These are phyloP conservation scores for Phytopythium oedochilum DNA, from an alignment of 352 stramenopile genomes.

Conservation along the genomic window DNA sequence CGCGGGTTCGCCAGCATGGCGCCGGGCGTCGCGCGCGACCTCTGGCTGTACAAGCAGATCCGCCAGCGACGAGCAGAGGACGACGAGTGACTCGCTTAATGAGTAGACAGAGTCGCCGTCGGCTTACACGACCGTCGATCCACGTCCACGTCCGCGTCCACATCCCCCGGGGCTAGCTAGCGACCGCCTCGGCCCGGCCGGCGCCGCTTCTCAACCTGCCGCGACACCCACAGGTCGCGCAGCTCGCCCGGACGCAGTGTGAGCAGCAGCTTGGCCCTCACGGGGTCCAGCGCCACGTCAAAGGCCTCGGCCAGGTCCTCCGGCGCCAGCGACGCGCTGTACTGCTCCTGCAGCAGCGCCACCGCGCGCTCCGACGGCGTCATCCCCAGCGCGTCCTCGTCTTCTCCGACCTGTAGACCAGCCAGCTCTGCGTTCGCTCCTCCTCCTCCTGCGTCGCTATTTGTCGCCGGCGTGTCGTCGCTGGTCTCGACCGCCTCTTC, in stretches of 20 bases:
- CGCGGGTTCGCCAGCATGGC: neutral
- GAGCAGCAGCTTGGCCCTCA: slow-evolving; percentile 11
- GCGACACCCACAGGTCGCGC: slow-evolving; percentile 12
- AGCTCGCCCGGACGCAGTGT: slow-evolving; percentile 7
- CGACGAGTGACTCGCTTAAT: no score
- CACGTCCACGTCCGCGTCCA: no score
- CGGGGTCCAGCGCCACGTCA: slow-evolving; percentile 12
- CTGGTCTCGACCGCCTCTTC: neutral
- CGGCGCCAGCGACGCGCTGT: slow-evolving; percentile 4
- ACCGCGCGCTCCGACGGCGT: slow-evolving; percentile 14
- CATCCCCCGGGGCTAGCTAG: no score
- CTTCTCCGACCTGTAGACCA: neutral
- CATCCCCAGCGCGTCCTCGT: neutral
- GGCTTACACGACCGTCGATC: neutral
- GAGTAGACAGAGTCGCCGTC: no score
- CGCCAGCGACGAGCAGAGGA: neutral
- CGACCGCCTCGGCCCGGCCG: no score
- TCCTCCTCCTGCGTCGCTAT: no score
- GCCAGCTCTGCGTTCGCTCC: slow-evolving; percentile 1
- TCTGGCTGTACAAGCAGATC: slow-evolving; percentile 3
- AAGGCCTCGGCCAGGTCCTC: slow-evolving; percentile 16
- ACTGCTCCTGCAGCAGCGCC: slow-evolving; percentile 9
- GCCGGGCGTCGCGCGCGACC: neutral
- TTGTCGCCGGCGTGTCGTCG: neutral
- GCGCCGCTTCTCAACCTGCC: slow-evolving; percentile 5